Evolutionary conservation across 1,284 basidiomycete species (phyloP).

Genomic region (Irpex sp.): DNA sequence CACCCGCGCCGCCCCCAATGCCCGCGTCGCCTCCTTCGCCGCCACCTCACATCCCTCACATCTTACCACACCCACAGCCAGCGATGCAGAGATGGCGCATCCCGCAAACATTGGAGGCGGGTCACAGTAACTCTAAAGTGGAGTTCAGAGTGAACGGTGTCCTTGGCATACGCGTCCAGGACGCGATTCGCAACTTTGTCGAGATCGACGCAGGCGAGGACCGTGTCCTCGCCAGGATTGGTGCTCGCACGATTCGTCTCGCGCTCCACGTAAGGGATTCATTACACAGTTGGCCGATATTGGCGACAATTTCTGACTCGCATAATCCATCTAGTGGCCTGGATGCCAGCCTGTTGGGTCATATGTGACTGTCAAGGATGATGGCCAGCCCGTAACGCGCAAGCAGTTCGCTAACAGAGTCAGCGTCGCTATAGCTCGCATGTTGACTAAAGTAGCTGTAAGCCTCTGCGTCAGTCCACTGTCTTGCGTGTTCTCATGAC

Average conservation of each 20-base stretch:
- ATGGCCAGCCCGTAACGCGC: not conserved
- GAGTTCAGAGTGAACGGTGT: constrained; percentile 2
- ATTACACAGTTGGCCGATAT: not conserved
- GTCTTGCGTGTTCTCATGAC: not conserved
- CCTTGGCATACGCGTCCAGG: constrained; percentile 4
- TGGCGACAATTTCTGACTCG: too few species aligned
- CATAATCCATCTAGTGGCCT: not conserved
- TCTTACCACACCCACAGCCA: not conserved
- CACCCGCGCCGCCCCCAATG: not conserved
- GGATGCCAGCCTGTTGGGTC: not conserved
- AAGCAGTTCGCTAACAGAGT: not conserved
- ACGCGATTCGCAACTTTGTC: constrained; percentile 1
- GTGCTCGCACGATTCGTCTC: constrained; percentile 1
- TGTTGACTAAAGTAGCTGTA: not conserved
- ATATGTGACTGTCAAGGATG: not conserved
- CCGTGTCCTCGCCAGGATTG: not conserved
- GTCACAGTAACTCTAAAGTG: not conserved
- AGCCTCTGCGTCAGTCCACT: not conserved
- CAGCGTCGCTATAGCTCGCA: not conserved
- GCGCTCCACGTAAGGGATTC: constrained; percentile 1
- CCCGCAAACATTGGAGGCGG: not conserved
- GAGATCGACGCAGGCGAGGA: constrained; percentile 1
- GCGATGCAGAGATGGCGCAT: not conserved
- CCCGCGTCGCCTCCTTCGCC: not conserved
- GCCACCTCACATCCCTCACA: not conserved